Percentiles rank a stretch among this genome's conserved stretches.
These are phyloP conservation scores for Lolium perenne DNA, from an alignment of 176 grass and related monocot species.

Conservation along the genomic window DNA sequence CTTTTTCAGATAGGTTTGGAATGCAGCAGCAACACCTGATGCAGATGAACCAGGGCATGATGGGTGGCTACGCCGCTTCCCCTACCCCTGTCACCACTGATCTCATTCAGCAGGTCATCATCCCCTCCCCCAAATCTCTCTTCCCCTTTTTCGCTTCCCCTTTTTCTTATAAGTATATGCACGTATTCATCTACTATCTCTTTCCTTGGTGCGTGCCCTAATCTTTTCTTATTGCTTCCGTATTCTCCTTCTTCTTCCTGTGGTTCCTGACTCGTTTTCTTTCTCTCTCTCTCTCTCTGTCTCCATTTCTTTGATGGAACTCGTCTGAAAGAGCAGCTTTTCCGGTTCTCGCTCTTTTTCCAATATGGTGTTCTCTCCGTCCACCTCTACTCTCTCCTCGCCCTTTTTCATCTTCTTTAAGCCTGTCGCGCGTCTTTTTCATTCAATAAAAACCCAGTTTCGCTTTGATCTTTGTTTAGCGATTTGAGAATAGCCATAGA, in stretches of 20 bases:
- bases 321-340: neutral
- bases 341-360: neutral
- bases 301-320: neutral
- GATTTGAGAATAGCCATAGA: neutral
- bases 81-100: constrained; percentile 84
- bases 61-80: constrained; percentile 81
- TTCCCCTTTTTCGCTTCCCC: neutral
- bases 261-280: neutral
- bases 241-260: neutral
- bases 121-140: constrained; percentile 32
- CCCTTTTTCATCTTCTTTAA: neutral
- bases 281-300: too few species aligned
- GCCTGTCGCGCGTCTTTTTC: neutral
- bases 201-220: neutral
- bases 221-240: neutral
- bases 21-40: constrained; percentile 95
- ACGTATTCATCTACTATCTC: neutral
- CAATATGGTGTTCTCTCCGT: constrained; percentile 1
- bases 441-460: neutral
- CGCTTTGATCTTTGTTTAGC: neutral
- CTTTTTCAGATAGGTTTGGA: constrained; percentile 38
- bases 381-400: neutral
- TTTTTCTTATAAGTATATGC: neutral
- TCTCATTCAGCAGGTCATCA: constrained; percentile 88
- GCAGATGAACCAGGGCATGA: constrained; percentile 98